A percentile compares a stretch with the other conserved stretches of the same genome.
Evolutionary conservation across 192 early-diverging fungal genomes (phyloP).

Genomic region (Podochytrium sp.): DNA sequence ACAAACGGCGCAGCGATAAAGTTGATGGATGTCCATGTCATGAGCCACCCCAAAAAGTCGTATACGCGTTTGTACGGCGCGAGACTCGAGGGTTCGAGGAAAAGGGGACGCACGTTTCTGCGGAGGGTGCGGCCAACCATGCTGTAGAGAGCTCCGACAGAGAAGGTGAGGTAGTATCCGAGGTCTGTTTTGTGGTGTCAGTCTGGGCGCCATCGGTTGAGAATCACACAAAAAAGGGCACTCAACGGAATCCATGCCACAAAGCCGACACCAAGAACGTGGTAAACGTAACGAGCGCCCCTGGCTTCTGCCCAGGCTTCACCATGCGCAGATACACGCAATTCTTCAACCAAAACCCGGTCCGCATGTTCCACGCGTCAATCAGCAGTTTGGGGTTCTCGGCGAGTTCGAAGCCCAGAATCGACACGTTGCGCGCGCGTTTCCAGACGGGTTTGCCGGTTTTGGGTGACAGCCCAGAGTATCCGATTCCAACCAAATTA

Average conservation of each 20-base stretch:
- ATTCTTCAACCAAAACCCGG: conserved; percentile 84
- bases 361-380: conserved; percentile 91
- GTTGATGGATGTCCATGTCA: conserved; percentile 37
- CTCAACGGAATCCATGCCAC: conserved; percentile 94
- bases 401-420: conserved; percentile 73
- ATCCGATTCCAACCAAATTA: conserved; percentile 81
- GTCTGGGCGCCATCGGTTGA: background rate
- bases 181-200: conserved; percentile 22
- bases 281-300: conserved; percentile 66
- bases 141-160: conserved; percentile 61
- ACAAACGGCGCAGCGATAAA: conserved; percentile 44
- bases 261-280: conserved; percentile 86
- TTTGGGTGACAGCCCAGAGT: conserved; percentile 63
- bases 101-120: conserved; percentile 64
- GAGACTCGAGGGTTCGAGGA: conserved; percentile 46
- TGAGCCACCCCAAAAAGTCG: conserved; percentile 70
- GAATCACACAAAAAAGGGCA: background rate
- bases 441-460: conserved; percentile 66
- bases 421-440: conserved; percentile 77
- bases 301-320: conserved; percentile 41
- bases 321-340: conserved; percentile 80
- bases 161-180: conserved; percentile 53
- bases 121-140: conserved; percentile 61
- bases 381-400: conserved; percentile 73
- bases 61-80: conserved; percentile 60